Conservation (phyloP, 345 rosid species). For the Salix arbutifolia region DNA sequence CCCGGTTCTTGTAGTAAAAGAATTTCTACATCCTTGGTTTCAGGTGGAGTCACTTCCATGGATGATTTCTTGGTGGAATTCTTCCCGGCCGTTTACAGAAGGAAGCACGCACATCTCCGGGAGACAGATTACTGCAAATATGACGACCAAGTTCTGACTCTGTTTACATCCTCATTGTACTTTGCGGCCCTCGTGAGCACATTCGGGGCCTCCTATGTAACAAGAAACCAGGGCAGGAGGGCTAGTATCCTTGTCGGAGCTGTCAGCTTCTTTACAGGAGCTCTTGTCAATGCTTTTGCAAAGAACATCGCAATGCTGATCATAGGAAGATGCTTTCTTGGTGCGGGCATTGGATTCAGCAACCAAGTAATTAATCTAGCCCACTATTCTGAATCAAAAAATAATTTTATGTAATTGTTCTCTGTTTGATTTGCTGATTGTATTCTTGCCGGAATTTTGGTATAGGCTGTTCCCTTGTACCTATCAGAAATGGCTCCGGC, state of each 20-base stretch:
- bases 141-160: slow-evolving; percentile 70
- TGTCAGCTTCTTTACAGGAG: slow-evolving; percentile 74
- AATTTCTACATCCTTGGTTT: neutral
- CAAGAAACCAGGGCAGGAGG: slow-evolving; percentile 59
- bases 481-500: slow-evolving; percentile 95
- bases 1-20: no score
- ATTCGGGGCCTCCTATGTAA: slow-evolving; percentile 67
- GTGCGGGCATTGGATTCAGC: slow-evolving; percentile 80
- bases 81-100: slow-evolving; percentile 59
- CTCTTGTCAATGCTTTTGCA: slow-evolving; percentile 62
- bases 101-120: slow-evolving; percentile 57
- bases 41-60: slow-evolving; percentile 97
- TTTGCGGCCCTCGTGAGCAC: slow-evolving; percentile 79
- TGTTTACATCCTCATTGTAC: slow-evolving; percentile 84
- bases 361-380: slow-evolving; percentile 48
- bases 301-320: slow-evolving; percentile 62
- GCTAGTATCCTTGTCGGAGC: slow-evolving; percentile 74
- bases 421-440: neutral
- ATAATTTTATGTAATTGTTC: no score
- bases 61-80: slow-evolving; percentile 84
- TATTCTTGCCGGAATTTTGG: neutral
- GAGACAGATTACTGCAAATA: slow-evolving; percentile 96
- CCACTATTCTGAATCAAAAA: no score
- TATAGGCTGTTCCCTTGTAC: slow-evolving; percentile 77
- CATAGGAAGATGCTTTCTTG: slow-evolving; percentile 65